Conservation (phyloP, 345 rosid genomes). For the Corymbia maculata region DNA sequence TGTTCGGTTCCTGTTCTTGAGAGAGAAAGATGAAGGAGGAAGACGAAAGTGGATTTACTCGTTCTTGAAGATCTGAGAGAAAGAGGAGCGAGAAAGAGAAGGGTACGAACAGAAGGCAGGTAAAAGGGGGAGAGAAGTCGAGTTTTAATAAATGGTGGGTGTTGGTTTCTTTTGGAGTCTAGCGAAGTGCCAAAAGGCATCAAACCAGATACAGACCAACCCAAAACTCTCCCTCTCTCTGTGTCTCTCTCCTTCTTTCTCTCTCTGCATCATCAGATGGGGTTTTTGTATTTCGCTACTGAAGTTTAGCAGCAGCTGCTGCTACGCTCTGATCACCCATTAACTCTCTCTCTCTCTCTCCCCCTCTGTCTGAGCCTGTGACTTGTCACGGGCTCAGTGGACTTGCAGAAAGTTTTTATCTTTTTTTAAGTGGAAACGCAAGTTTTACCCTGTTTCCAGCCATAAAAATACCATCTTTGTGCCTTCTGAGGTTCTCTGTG, state of each 20-base stretch:
- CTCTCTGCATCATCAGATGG: neutral
- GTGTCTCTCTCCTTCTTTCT: neutral
- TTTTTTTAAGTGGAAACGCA: neutral
- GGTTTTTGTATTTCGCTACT: neutral
- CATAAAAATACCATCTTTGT: neutral
- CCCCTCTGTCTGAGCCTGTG: neutral
- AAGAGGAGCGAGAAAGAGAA: neutral
- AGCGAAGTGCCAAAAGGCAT: neutral
- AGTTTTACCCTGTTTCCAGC: neutral
- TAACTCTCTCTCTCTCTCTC: neutral
- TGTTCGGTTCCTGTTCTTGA: conserved; percentile 25
- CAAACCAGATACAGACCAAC: neutral
- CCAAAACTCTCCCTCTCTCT: neutral
- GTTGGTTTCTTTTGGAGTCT: conserved; percentile 7
- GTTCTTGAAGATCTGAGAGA: neutral
- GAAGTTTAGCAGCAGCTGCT: neutral
- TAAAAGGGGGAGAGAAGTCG: neutral
- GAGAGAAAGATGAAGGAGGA: neutral
- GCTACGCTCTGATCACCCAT: neutral
- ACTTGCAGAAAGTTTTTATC: neutral
- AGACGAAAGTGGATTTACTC: neutral
- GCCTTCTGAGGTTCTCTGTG: neutral
- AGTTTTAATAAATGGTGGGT: neutral
- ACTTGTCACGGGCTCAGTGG: neutral
- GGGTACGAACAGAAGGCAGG: neutral